These are phyloP conservation scores for Crithidia sp. DNA, from an alignment of 208 protist genomes.

Conservation along the genomic window DNA sequence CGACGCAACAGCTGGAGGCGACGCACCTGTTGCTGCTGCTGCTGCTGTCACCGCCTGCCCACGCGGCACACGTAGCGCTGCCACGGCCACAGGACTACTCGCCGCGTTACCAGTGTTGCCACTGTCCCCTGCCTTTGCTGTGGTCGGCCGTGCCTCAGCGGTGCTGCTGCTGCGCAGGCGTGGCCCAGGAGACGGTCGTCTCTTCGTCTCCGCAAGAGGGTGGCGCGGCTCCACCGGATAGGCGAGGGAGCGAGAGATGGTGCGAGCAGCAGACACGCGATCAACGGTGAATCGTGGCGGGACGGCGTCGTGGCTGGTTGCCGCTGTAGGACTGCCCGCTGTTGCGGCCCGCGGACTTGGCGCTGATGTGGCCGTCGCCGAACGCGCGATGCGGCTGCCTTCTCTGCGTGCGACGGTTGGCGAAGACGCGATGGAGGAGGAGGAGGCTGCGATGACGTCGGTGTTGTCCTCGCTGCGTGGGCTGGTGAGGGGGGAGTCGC, in stretches of 20 bases:
- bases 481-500: background rate
- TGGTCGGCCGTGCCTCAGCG: background rate
- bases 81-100: background rate
- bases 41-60: background rate
- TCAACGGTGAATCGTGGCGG: background rate
- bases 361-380: background rate
- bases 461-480: background rate
- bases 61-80: background rate
- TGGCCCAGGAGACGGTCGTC: background rate
- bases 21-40: background rate
- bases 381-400: background rate
- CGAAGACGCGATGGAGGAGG: background rate
- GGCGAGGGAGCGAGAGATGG: slow-evolving; percentile 14
- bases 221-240: background rate
- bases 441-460: background rate
- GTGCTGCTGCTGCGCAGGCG: background rate
- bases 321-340: background rate
- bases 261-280: background rate
- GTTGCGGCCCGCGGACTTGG: background rate
- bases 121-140: background rate
- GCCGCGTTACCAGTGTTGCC: background rate
- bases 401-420: background rate
- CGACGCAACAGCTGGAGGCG: background rate
- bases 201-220: background rate
- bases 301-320: background rate